Conservation (phyloP, 805 yeast genomes). For the Candida maltosa region DNA sequence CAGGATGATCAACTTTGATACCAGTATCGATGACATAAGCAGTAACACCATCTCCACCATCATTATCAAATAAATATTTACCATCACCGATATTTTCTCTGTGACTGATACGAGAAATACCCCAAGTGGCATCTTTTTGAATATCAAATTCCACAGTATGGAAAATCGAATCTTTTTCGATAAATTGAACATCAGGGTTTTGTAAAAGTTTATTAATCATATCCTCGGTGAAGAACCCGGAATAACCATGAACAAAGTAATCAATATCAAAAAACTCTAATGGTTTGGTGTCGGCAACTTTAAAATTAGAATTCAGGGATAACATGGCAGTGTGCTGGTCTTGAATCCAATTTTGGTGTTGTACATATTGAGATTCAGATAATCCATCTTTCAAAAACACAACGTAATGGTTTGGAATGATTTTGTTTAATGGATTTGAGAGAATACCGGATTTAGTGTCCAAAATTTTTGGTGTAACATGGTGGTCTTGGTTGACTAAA, state of each 20-base stretch:
- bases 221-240: constrained; percentile 60
- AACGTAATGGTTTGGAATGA: constrained; percentile 73
- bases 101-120: constrained; percentile 36
- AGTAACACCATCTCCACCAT: constrained; percentile 49
- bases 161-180: constrained; percentile 44
- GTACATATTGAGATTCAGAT: constrained; percentile 45
- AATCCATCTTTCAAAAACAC: constrained; percentile 72
- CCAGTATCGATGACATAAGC: constrained; percentile 89
- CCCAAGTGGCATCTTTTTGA: constrained; percentile 41
- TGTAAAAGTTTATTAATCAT: constrained; percentile 12
- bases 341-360: constrained; percentile 64
- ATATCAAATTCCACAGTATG: constrained; percentile 25
- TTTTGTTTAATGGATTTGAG: constrained; percentile 7
- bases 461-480: background rate
- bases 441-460: constrained; percentile 24
- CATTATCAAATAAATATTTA: constrained; percentile 33
- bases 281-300: constrained; percentile 15
- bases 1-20: constrained; percentile 56
- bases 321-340: constrained; percentile 21
- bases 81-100: constrained; percentile 21
- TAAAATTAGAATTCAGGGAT: background rate
- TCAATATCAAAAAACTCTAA: constrained; percentile 57
- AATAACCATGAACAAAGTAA: constrained; percentile 65
- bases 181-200: constrained; percentile 20
- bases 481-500: constrained; percentile 1